Evolutionary conservation across 2,329 filamentous ascomycete genomes (phyloP).

Genomic region (Orbilia javanica): DNA sequence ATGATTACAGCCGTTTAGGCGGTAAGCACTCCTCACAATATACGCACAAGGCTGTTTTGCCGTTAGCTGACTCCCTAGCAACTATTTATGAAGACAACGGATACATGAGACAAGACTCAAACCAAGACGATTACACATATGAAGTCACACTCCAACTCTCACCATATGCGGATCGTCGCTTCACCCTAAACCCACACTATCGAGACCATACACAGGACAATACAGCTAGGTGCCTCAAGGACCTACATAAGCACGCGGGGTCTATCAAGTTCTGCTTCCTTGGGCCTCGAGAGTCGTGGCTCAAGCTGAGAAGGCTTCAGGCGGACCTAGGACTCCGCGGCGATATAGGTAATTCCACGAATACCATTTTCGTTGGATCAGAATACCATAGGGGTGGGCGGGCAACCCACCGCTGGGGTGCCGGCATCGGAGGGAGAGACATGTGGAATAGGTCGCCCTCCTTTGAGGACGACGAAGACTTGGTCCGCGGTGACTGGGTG

Average conservation of each 20-base stretch:
- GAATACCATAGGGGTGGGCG: neutral
- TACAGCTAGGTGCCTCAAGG: slow-evolving; percentile 27
- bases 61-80: neutral
- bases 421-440: neutral
- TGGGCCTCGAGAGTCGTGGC: slow-evolving; percentile 28
- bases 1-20: slow-evolving; percentile 21
- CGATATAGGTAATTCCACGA: slow-evolving; percentile 27
- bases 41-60: neutral
- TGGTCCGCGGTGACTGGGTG: neutral
- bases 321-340: slow-evolving; percentile 18
- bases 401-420: neutral
- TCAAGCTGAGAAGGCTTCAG: slow-evolving; percentile 24
- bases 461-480: slow-evolving; percentile 15
- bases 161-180: slow-evolving; percentile 22
- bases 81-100: slow-evolving; percentile 8
- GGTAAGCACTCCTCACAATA: neutral
- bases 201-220: neutral
- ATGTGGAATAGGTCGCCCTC: slow-evolving; percentile 24
- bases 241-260: slow-evolving; percentile 37
- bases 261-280: slow-evolving; percentile 31
- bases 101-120: slow-evolving; percentile 13
- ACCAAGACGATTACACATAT: slow-evolving; percentile 33
- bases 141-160: slow-evolving; percentile 41
- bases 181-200: slow-evolving; percentile 21
- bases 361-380: slow-evolving; percentile 17